Evolutionary conservation across 2,329 filamentous ascomycete genomes (phyloP).

Genomic region (Nectriaceae sp.): DNA sequence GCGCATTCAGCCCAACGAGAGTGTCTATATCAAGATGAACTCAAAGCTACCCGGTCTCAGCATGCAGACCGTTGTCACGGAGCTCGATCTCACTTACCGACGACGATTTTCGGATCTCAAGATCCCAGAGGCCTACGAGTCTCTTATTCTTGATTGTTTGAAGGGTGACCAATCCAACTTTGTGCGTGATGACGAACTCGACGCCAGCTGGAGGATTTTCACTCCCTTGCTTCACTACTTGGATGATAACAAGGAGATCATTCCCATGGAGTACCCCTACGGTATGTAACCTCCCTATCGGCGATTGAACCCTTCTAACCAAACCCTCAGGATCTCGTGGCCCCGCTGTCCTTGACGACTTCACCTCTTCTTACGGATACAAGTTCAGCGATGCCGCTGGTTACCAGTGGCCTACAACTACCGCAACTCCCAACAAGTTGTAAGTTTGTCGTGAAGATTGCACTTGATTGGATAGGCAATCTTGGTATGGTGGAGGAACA

Average conservation of each 20-base stretch:
- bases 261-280: slow-evolving; percentile 99
- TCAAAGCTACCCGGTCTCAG: slow-evolving; percentile 96
- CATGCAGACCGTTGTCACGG: slow-evolving; percentile 99
- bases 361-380: slow-evolving; percentile 97
- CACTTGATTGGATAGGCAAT: background rate
- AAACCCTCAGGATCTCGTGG: slow-evolving; percentile 81
- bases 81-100: slow-evolving; percentile 97
- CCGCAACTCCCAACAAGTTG: slow-evolving; percentile 74
- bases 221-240: slow-evolving; percentile 96
- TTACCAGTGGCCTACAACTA: slow-evolving; percentile 90
- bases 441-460: slow-evolving; percentile 49
- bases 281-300: slow-evolving; percentile 55
- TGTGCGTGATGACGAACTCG: slow-evolving; percentile 92
- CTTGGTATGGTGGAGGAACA: slow-evolving; percentile 3
- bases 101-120: slow-evolving; percentile 98
- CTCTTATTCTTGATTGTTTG: slow-evolving; percentile 91
- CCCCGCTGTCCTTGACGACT: slow-evolving; percentile 94
- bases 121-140: slow-evolving; percentile 99
- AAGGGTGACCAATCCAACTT: slow-evolving; percentile 99
- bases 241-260: slow-evolving; percentile 98
- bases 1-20: slow-evolving; percentile 98
- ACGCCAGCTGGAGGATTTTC: slow-evolving; percentile 98
- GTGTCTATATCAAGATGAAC: slow-evolving; percentile 99
- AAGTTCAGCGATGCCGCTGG: slow-evolving; percentile 97
- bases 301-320: slow-evolving; percentile 1